phyloP scores from a whole-genome alignment of 1,284 basidiomycete genomes.

The Pholiota adiposa region DNA sequence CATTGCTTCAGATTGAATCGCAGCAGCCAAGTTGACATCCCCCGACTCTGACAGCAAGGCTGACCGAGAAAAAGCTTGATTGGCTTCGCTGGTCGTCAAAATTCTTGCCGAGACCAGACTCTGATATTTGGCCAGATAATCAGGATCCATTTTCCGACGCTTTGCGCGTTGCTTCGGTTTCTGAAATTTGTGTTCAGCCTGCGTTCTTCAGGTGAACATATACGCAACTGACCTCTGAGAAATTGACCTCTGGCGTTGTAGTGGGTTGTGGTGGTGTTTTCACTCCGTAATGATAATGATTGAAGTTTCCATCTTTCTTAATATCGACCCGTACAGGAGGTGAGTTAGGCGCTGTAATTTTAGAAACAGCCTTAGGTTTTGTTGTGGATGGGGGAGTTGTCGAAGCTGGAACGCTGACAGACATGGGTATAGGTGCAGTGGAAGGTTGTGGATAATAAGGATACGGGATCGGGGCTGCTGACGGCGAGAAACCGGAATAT shows the following conservation, averaged over 20 bases:
- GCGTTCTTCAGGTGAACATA: background rate
- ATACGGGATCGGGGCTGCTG: background rate
- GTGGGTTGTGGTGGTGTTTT: background rate
- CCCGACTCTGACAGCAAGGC: too few species aligned
- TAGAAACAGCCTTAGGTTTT: background rate
- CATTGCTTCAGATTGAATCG: background rate
- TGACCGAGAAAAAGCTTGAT: too few species aligned
- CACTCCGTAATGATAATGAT: slow-evolving; percentile 8
- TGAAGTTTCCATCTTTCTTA: background rate
- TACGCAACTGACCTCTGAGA: background rate
- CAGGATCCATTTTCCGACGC: slow-evolving; percentile 15
- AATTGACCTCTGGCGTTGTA: background rate
- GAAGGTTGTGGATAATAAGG: slow-evolving; percentile 8
- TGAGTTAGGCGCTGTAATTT: background rate
- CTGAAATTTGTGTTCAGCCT: background rate
- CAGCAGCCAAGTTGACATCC: background rate
- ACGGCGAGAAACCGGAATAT: background rate
- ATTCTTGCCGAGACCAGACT: background rate
- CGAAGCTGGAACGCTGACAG: background rate
- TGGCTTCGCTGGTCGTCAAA: too few species aligned
- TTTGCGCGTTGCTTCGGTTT: background rate
- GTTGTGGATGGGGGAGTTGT: background rate
- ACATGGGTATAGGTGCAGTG: background rate
- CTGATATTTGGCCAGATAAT: slow-evolving; percentile 9
- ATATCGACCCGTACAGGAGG: background rate